Percentiles rank a stretch among this genome's conserved stretches.
phyloP scores from a whole-genome alignment of 129 eudicot genomes.

The Glebionis coronaria region DNA sequence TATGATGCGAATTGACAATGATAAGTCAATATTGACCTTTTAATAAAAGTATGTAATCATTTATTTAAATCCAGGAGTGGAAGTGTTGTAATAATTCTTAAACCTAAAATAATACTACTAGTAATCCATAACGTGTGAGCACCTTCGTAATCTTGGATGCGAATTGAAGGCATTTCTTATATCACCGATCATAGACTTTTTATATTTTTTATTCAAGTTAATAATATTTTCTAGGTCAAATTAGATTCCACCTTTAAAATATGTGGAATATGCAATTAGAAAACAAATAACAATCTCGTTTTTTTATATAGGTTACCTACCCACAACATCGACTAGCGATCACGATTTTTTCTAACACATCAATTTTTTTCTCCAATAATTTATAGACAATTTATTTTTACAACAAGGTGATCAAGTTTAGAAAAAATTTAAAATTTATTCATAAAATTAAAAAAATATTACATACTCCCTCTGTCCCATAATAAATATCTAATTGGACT shows the following conservation, averaged over 20 bases:
- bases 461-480: too few species aligned
- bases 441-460: too few species aligned
- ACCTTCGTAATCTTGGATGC: slow-evolving; percentile 18
- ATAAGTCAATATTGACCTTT: slow-evolving; percentile 19
- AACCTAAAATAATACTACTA: slow-evolving; percentile 1
- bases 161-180: slow-evolving; percentile 19
- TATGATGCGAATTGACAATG: slow-evolving; percentile 1
- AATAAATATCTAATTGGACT: too few species aligned
- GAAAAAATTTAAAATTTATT: too few species aligned
- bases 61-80: slow-evolving; percentile 21
- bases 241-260: slow-evolving; percentile 7
- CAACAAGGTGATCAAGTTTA: too few species aligned
- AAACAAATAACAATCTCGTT: background rate
- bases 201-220: background rate
- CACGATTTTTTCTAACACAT: too few species aligned
- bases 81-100: slow-evolving; percentile 23
- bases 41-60: background rate
- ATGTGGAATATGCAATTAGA: background rate
- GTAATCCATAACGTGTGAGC: slow-evolving; percentile 23
- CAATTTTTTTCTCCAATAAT: too few species aligned
- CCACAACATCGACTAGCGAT: too few species aligned
- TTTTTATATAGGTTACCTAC: too few species aligned
- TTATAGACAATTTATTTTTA: too few species aligned
- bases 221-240: background rate
- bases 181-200: slow-evolving; percentile 2